Evolutionary conservation across 768 basidiomycete genomes (phyloP).

Genomic region (Tricholoma hemisulphureum): DNA sequence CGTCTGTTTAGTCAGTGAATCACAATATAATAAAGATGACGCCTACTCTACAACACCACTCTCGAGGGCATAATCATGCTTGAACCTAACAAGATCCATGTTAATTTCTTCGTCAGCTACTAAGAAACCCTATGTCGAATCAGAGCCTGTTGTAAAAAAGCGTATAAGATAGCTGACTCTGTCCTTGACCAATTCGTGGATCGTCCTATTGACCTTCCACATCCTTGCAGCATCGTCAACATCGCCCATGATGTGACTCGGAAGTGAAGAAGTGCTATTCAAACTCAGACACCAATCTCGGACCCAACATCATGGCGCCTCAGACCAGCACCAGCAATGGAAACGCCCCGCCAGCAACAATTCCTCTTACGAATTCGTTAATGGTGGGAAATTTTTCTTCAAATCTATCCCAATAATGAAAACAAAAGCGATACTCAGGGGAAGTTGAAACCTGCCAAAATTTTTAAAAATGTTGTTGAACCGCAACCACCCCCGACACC

Average conservation of each 20-base stretch:
- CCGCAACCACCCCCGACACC: conserved; percentile 48
- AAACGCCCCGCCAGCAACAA: conserved; percentile 30
- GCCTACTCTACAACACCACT: conserved; percentile 83
- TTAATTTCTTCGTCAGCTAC: conserved; percentile 93
- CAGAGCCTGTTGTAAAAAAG: conserved; percentile 20
- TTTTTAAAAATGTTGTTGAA: conserved; percentile 80
- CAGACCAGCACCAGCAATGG: conserved; percentile 40
- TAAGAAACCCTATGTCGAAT: conserved; percentile 71
- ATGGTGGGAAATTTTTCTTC: conserved; percentile 43
- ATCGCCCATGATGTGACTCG: conserved; percentile 60
- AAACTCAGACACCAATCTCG: conserved; percentile 48
- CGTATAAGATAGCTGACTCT: conserved; percentile 55
- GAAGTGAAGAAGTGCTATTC: conserved; percentile 37
- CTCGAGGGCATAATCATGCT: conserved; percentile 64
- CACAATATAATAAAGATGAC: conserved; percentile 17
- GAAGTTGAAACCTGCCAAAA: conserved; percentile 84
- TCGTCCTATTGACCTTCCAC: conserved; percentile 95
- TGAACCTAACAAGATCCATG: conserved; percentile 82
- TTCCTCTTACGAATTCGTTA: conserved; percentile 45
- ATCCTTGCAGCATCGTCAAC: conserved; percentile 81
- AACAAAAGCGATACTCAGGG: conserved; percentile 37
- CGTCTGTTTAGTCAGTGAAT: conserved; percentile 6
- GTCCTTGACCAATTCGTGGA: conserved; percentile 94
- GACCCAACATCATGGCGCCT: conserved; percentile 35
- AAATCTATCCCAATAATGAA: conserved; percentile 6